phyloP scores from a whole-genome alignment of 345 rosid species.

The Nephelium lappaceum region DNA sequence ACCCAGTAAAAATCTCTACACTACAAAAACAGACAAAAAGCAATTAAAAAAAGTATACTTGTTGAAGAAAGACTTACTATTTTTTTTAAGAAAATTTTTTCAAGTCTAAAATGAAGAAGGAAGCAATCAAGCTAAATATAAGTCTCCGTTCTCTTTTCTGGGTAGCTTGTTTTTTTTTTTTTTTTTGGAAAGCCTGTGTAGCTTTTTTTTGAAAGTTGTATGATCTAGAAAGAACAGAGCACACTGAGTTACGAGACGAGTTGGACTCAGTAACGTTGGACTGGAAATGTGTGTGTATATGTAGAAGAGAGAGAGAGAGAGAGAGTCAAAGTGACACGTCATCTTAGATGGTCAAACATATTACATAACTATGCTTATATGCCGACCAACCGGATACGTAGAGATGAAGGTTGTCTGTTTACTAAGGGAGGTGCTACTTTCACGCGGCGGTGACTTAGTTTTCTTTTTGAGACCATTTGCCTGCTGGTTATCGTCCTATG shows the following conservation, averaged over 20 bases:
- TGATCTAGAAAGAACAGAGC: not conserved
- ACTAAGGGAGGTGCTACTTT: not conserved
- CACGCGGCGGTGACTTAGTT: not conserved
- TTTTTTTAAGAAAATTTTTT: not conserved
- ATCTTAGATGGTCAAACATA: conserved; percentile 10
- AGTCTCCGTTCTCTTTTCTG: no score
- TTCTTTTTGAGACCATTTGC: not conserved
- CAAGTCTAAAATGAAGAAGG: conserved; percentile 6
- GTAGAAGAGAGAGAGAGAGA: not conserved
- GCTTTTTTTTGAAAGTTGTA: no score
- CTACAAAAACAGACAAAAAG: conserved; percentile 24
- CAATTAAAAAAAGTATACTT: not conserved
- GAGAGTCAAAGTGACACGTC: conserved; percentile 46
- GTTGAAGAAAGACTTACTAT: conserved; percentile 34
- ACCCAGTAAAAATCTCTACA: conserved; percentile 44
- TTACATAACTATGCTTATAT: conserved; percentile 13
- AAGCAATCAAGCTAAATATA: not conserved
- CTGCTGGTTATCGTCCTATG: no score
- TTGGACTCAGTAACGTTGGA: not conserved
- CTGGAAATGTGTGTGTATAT: not conserved
- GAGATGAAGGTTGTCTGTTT: not conserved
- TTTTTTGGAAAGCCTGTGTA: no score
- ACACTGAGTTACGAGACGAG: conserved; percentile 3
- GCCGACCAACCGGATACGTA: conserved; percentile 12
- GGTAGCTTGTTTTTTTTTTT: no score